Evolutionary conservation across 2,329 filamentous ascomycete species (phyloP).

Genomic region (Metarhizium robertsii): DNA sequence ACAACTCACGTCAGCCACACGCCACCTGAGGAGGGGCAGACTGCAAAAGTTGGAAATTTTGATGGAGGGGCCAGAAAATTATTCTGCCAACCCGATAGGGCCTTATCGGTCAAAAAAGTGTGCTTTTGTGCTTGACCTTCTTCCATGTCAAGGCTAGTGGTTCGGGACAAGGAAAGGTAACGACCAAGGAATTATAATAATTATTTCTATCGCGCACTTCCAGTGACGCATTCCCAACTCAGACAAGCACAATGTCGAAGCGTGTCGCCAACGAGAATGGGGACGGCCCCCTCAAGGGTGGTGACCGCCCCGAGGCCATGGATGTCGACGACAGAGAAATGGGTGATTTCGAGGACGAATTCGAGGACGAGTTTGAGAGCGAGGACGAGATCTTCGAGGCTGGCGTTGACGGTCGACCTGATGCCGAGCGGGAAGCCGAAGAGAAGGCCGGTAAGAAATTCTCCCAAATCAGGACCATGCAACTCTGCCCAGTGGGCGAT

Average conservation of each 20-base stretch:
- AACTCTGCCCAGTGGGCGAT: background rate
- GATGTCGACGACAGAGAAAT: constrained; percentile 57
- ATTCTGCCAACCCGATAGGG: constrained; percentile 1
- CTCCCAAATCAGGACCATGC: background rate
- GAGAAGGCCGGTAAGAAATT: constrained; percentile 53
- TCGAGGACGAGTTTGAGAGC: constrained; percentile 83
- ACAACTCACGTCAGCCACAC: background rate
- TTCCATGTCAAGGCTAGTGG: background rate
- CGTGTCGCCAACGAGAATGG: constrained; percentile 39
- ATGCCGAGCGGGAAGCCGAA: constrained; percentile 85
- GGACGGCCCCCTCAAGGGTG: constrained; percentile 46
- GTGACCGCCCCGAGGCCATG: constrained; percentile 53
- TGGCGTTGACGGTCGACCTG: constrained; percentile 84
- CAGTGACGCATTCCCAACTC: background rate
- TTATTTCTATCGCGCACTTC: background rate
- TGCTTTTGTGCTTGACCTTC: background rate
- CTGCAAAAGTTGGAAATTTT: constrained; percentile 1
- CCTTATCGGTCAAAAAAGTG: background rate
- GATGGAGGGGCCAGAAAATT: constrained; percentile 7
- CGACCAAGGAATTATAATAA: background rate
- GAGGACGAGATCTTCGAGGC: constrained; percentile 89
- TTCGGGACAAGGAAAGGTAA: background rate
- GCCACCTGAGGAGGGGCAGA: background rate
- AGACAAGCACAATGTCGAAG: constrained; percentile 43
- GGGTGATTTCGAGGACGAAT: constrained; percentile 91